Evolutionary conservation across 306 rosid genomes (phyloP), one percentile per base, ranked within the genome.

Genomic region (Inga leiocalycina): DNA sequence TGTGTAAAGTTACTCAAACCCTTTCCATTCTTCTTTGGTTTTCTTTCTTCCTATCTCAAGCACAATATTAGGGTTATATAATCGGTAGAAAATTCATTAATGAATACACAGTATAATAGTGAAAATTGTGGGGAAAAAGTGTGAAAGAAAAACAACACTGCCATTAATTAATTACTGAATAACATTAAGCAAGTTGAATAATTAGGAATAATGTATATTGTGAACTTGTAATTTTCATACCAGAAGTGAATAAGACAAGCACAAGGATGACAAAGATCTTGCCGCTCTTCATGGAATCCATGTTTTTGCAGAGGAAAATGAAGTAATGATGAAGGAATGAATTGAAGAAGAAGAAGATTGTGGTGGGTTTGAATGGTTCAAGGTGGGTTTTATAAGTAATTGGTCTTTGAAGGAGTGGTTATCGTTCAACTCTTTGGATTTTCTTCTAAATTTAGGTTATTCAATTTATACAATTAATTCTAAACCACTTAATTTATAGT

Each of bases 251-350:
- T 2, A 65, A 32, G 71, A 65, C 43, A 65, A 65, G 71, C 43
- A 5, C 43, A 65, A 65, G 71, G 71, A 65, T 15, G 43, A 32
- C 71, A 32, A 65, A 65, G 71, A 65, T 65, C 71, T 65, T 65
- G 43, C 43, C 6, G 43, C 71, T 65, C 43, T 65, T 30, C 41
- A 32, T 32, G 71, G 71, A 30, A 65, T 14, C 43, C 71, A 65
- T 65, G 10, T 32, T 32, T 65, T 59, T n/a, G 66, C 66, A 59
- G 43, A 30, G 11, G 20, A 34, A 30, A 30, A 32, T 32, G 17
- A 62, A 59, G 32, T n/a, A 22, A 59, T 22, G 34, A n/a, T 59
- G 34, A 59, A 59, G 65, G 34, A 22, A 59, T 22, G 66, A 59
- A 59, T 22, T 59, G 66, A 59, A 10, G 22, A 54, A 44, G 54